A percentile compares a stretch with the other conserved stretches of the same genome.
Evolutionary conservation across 1,139 yeast species (phyloP).

Genomic region (Scheffersomyces stambukii): DNA sequence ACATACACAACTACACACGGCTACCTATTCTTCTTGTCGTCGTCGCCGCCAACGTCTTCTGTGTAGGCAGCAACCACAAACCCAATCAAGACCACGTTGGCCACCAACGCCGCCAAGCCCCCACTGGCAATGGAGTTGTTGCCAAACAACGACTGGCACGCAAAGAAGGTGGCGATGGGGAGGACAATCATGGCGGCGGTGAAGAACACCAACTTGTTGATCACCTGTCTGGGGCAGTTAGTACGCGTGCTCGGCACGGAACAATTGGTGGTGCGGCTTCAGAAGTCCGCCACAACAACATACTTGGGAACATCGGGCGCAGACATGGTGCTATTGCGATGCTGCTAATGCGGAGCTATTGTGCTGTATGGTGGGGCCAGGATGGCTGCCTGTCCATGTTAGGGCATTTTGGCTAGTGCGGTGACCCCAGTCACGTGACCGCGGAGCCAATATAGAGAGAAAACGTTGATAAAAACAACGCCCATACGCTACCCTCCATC

Average conservation of each 20-base stretch:
- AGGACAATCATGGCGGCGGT: constrained; percentile 84
- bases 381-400: too few species aligned
- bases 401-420: too few species aligned
- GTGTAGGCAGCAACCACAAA: constrained; percentile 83
- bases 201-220: constrained; percentile 74
- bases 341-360: too few species aligned
- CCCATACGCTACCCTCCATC: too few species aligned
- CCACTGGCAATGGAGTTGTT: constrained; percentile 76
- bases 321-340: constrained; percentile 6
- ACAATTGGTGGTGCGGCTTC: not conserved
- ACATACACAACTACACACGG: constrained; percentile 2
- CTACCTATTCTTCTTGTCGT: constrained; percentile 10
- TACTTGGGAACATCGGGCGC: constrained; percentile 62
- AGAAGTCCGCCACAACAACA: too few species aligned
- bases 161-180: constrained; percentile 74
- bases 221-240: constrained; percentile 45
- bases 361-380: too few species aligned
- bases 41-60: constrained; percentile 60
- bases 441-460: too few species aligned
- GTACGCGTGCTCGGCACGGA: too few species aligned
- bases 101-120: constrained; percentile 83
- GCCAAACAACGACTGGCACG: constrained; percentile 49
- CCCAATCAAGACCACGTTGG: constrained; percentile 81
- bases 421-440: too few species aligned
- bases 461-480: too few species aligned